These are phyloP conservation scores for Corynespora cassiicola DNA, from an alignment of 2,329 filamentous ascomycete genomes.

Conservation along the genomic window DNA sequence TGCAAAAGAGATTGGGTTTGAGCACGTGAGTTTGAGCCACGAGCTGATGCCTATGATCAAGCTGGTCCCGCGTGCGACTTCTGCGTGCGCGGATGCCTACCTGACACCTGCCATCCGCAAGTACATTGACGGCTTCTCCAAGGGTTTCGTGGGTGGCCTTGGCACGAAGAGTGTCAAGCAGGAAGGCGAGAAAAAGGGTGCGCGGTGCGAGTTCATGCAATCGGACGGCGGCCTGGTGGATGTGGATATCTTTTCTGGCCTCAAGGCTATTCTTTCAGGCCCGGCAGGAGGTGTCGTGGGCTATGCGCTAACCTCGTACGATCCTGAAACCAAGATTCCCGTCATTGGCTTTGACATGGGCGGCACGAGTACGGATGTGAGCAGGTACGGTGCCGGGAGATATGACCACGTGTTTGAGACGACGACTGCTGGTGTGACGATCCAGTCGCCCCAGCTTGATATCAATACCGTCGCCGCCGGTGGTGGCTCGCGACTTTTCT, in stretches of 20 bases:
- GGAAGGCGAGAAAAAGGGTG: constrained; percentile 69
- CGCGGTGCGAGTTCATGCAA: constrained; percentile 95
- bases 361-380: constrained; percentile 90
- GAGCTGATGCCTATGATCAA: constrained; percentile 91
- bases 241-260: constrained; percentile 80
- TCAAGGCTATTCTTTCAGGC: constrained; percentile 85
- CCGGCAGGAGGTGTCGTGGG: constrained; percentile 94
- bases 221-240: constrained; percentile 77
- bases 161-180: constrained; percentile 76
- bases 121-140: constrained; percentile 78
- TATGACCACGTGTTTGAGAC: constrained; percentile 96
- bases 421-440: constrained; percentile 90
- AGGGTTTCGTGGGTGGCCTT: constrained; percentile 80
- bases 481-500: constrained; percentile 84
- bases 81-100: constrained; percentile 81
- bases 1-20: constrained; percentile 80
- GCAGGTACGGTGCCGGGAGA: constrained; percentile 80
- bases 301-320: constrained; percentile 90
- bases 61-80: constrained; percentile 75
- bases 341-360: constrained; percentile 98
- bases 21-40: constrained; percentile 81
- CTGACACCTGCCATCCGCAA: constrained; percentile 80
- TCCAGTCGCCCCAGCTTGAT: constrained; percentile 89
- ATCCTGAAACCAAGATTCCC: constrained; percentile 78
- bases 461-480: constrained; percentile 96